Conservation (phyloP, 768 basidiomycete species). For the Suillus occidentalis region DNA sequence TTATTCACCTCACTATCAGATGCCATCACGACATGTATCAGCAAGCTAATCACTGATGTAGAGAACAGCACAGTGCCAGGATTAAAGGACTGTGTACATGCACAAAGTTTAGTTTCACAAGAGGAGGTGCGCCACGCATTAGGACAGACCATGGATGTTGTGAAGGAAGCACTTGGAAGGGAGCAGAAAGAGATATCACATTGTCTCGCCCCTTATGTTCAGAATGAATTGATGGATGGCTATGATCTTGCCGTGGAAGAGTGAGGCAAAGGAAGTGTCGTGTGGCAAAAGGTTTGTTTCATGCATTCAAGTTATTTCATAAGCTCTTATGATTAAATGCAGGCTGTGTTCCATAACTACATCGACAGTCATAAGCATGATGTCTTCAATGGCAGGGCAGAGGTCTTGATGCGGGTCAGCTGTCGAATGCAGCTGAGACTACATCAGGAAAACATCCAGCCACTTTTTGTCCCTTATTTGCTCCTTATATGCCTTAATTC, state of each 20-base stretch:
- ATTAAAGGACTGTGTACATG: slow-evolving; percentile 49
- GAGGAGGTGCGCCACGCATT: slow-evolving; percentile 53
- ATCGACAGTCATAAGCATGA: slow-evolving; percentile 44
- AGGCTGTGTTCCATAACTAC: slow-evolving; percentile 51
- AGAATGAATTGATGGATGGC: slow-evolving; percentile 47
- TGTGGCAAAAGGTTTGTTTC: slow-evolving; percentile 54
- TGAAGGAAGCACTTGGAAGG: slow-evolving; percentile 47
- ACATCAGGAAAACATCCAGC: too few species aligned
- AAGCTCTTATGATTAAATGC: slow-evolving; percentile 1
- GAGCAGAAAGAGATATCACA: slow-evolving; percentile 63
- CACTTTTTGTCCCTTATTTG: too few species aligned
- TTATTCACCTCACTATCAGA: slow-evolving; percentile 50
- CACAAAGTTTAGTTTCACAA: slow-evolving; percentile 51
- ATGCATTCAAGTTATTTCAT: neutral
- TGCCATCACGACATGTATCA: slow-evolving; percentile 37
- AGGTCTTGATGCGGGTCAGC: slow-evolving; percentile 47
- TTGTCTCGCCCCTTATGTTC: slow-evolving; percentile 56
- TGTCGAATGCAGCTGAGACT: slow-evolving; percentile 47
- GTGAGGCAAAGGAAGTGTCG: slow-evolving; percentile 54
- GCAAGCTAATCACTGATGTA: slow-evolving; percentile 48
- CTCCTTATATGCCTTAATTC: too few species aligned
- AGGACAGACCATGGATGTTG: slow-evolving; percentile 45
- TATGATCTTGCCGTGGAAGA: slow-evolving; percentile 57
- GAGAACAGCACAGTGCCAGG: slow-evolving; percentile 51
- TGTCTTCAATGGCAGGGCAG: slow-evolving; percentile 54